Evolutionary conservation across 306 rosid species (phyloP).

Genomic region (Mucuna pruriens): DNA sequence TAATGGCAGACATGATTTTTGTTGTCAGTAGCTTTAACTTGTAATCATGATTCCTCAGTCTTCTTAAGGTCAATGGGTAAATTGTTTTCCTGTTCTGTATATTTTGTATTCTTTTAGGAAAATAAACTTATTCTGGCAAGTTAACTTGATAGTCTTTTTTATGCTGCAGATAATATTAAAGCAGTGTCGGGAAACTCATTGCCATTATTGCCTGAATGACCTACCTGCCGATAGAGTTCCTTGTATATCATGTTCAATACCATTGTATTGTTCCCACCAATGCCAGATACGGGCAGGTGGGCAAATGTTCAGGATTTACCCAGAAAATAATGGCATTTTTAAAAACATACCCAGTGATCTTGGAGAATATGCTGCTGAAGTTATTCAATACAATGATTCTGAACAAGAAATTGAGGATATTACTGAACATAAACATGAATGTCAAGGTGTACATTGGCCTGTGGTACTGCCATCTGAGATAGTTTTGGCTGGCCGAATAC

Average conservation of each 20-base stretch:
- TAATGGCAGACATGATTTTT: neutral
- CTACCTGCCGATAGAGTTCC: slow-evolving; percentile 83
- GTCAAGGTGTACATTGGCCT: slow-evolving; percentile 83
- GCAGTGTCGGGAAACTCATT: slow-evolving; percentile 84
- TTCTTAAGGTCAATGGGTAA: slow-evolving; percentile 2
- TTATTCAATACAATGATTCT: slow-evolving; percentile 46
- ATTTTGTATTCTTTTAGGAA: slow-evolving; percentile 1
- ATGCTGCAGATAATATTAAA: slow-evolving; percentile 65
- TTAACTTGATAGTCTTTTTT: slow-evolving; percentile 16
- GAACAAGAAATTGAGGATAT: slow-evolving; percentile 53
- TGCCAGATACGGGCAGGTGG: slow-evolving; percentile 82
- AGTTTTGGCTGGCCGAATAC: slow-evolving; percentile 85
- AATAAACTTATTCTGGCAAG: slow-evolving; percentile 17
- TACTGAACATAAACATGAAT: slow-evolving; percentile 82
- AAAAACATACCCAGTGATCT: slow-evolving; percentile 56
- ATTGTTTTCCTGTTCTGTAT: neutral
- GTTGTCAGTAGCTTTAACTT: neutral
- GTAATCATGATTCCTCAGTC: slow-evolving; percentile 16
- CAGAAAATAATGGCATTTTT: slow-evolving; percentile 42
- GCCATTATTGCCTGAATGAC: slow-evolving; percentile 89
- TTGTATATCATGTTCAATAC: slow-evolving; percentile 80
- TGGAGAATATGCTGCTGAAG: slow-evolving; percentile 52
- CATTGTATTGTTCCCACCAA: slow-evolving; percentile 73
- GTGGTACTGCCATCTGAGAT: slow-evolving; percentile 77
- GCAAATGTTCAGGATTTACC: slow-evolving; percentile 30